phyloP scores from a whole-genome alignment of 495 filamentous ascomycete genomes.

The Xylaria acuta region DNA sequence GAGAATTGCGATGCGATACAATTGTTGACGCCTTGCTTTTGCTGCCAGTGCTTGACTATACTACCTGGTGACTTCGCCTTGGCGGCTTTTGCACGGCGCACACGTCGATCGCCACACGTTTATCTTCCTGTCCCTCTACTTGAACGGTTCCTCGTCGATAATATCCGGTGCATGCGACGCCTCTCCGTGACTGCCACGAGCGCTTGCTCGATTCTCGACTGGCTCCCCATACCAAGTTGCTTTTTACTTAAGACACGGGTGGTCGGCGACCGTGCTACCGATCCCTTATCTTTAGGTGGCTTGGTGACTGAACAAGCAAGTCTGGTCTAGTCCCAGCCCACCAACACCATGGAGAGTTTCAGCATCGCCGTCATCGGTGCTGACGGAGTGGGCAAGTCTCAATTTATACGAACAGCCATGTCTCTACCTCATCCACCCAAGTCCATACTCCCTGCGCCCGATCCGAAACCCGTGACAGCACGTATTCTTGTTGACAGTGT shows the following conservation, averaged over 20 bases:
- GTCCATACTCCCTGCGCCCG: conserved; percentile 58
- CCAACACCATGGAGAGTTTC: conserved; percentile 63
- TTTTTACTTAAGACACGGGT: conserved; percentile 26
- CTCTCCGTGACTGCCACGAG: conserved; percentile 14
- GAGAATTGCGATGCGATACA: neutral
- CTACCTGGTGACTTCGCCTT: neutral
- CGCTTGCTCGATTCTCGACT: conserved; percentile 6
- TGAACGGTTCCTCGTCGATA: neutral
- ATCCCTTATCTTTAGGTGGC: conserved; percentile 11
- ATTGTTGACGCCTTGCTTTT: conserved; percentile 3
- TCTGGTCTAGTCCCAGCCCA: conserved; percentile 13
- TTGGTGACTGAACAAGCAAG: conserved; percentile 20
- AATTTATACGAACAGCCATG: conserved; percentile 82
- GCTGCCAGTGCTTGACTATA: neutral
- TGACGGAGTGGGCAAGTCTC: conserved; percentile 83
- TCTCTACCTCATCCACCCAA: conserved; percentile 66
- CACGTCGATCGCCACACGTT: no score
- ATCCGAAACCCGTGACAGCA: conserved; percentile 61
- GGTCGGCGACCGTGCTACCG: conserved; percentile 1
- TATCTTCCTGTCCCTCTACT: neutral
- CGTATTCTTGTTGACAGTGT: conserved; percentile 80
- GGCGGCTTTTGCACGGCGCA: neutral
- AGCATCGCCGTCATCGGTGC: conserved; percentile 87
- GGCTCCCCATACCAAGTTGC: conserved; percentile 24
- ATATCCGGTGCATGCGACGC: conserved; percentile 4